These are phyloP conservation scores for Hemileccinum rubropunctum DNA, from an alignment of 768 basidiomycete species.

Conservation along the genomic window DNA sequence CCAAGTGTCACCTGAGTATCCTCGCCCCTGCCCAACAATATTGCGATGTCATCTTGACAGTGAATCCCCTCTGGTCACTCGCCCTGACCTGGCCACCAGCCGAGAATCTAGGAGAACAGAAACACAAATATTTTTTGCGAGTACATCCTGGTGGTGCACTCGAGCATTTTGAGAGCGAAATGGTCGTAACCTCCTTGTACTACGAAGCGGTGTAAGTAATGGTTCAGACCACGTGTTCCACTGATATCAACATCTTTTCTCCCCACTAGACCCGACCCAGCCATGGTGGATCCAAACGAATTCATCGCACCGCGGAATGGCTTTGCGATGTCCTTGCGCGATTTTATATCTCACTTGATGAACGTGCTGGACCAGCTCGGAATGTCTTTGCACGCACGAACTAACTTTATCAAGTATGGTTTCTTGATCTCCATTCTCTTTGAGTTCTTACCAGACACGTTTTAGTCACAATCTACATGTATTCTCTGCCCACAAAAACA, in stretches of 20 bases:
- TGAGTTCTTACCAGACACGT: background rate
- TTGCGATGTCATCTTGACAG: conserved; percentile 72
- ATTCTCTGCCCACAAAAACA: conserved; percentile 78
- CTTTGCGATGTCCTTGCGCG: conserved; percentile 78
- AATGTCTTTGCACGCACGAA: conserved; percentile 78
- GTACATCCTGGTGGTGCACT: conserved; percentile 83
- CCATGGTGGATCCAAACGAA: conserved; percentile 73
- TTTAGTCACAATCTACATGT: conserved; percentile 70
- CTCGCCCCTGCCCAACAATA: conserved; percentile 73
- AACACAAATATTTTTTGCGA: conserved; percentile 79
- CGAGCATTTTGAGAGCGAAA: conserved; percentile 83
- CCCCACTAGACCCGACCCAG: conserved; percentile 65
- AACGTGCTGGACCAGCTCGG: conserved; percentile 83
- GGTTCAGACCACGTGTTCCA: background rate
- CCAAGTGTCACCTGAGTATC: conserved; percentile 74
- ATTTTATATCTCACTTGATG: conserved; percentile 79
- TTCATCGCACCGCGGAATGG: conserved; percentile 81
- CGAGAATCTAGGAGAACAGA: conserved; percentile 62
- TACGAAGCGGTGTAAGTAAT: conserved; percentile 77
- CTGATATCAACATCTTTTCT: conserved; percentile 1
- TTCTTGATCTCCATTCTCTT: background rate
- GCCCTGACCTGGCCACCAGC: conserved; percentile 77
- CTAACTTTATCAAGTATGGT: conserved; percentile 75
- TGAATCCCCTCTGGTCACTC: conserved; percentile 73
- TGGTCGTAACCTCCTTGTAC: conserved; percentile 76